These are phyloP conservation scores for Geotrichum cucujoidarum DNA, from an alignment of 1,139 yeast species.

Conservation along the genomic window DNA sequence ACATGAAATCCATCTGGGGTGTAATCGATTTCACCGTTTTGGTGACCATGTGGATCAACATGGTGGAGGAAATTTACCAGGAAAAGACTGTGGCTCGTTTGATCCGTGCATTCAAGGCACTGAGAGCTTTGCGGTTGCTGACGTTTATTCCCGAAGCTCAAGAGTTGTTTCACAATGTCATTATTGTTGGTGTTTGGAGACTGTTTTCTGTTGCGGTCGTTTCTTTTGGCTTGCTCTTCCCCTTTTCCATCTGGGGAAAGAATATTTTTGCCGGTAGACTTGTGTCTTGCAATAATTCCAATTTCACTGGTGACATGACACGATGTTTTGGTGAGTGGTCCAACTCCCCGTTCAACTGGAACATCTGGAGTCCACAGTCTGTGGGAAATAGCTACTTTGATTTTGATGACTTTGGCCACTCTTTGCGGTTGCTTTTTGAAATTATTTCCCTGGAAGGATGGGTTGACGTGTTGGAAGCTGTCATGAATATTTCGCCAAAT, in stretches of 20 bases:
- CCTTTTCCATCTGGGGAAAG: constrained; percentile 90
- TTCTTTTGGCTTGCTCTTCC: constrained; percentile 70
- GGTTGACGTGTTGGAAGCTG: constrained; percentile 67
- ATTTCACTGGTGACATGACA: constrained; percentile 28
- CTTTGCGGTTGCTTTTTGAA: constrained; percentile 70
- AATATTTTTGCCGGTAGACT: constrained; percentile 71
- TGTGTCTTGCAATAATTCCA: constrained; percentile 66
- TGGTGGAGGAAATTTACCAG: constrained; percentile 53
- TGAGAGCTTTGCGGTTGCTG: constrained; percentile 77
- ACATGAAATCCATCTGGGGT: constrained; percentile 81
- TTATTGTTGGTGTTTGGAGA: constrained; percentile 74
- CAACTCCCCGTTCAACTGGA: constrained; percentile 66
- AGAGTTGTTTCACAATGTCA: constrained; percentile 71
- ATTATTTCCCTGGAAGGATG: constrained; percentile 92
- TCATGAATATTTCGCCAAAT: constrained; percentile 66
- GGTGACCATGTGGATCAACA: constrained; percentile 72
- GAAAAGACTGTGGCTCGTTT: constrained; percentile 59
- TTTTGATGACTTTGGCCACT: constrained; percentile 59
- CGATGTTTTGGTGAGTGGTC: constrained; percentile 62
- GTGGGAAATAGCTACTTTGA: constrained; percentile 59
- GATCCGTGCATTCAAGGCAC: constrained; percentile 78
- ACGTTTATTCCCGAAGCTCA: constrained; percentile 77
- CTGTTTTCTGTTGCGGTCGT: constrained; percentile 72
- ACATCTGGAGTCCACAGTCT: constrained; percentile 66
- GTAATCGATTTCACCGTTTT: constrained; percentile 70